phyloP scores from a whole-genome alignment of 2,329 filamentous ascomycete species.

The Triangularia setosa region DNA sequence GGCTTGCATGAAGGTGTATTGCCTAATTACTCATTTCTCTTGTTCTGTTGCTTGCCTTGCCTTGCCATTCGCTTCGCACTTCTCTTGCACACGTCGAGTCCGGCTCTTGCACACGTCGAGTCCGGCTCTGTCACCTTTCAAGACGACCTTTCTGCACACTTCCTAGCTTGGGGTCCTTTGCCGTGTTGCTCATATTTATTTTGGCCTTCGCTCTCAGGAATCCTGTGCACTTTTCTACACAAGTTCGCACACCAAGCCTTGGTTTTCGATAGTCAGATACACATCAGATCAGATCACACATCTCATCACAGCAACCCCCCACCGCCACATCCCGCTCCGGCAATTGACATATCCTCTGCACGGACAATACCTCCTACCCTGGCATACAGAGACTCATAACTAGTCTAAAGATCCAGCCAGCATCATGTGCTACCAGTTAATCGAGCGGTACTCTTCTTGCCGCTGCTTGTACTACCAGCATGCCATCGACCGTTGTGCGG shows the following conservation, averaged over 20 bases:
- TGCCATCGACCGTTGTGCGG: constrained; percentile 75
- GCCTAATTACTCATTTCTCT: constrained; percentile 28
- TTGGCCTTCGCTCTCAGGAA: constrained; percentile 3
- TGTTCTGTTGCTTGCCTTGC: constrained; percentile 25
- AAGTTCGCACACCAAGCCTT: constrained; percentile 6
- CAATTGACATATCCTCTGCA: neutral
- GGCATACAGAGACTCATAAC: neutral
- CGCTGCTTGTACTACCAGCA: constrained; percentile 86
- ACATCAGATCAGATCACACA: constrained; percentile 10
- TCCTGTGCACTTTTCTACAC: neutral
- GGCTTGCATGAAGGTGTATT: constrained; percentile 22
- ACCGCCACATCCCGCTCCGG: constrained; percentile 8
- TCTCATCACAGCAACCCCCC: constrained; percentile 7
- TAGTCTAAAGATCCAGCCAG: constrained; percentile 23
- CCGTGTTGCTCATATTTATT: constrained; percentile 8
- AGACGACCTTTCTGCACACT: neutral
- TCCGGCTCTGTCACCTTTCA: constrained; percentile 16
- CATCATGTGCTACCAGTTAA: constrained; percentile 79
- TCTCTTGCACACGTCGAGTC: neutral
- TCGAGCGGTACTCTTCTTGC: constrained; percentile 84
- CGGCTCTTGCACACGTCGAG: neutral
- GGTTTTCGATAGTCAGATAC: constrained; percentile 7
- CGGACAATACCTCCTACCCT: neutral
- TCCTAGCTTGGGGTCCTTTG: neutral
- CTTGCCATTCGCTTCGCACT: constrained; percentile 23